Evolutionary conservation across 2,329 filamentous ascomycete species (phyloP), one percentile per base, ranked within the genome.

Genomic region (Pseudogymnoascus sp.): DNA sequence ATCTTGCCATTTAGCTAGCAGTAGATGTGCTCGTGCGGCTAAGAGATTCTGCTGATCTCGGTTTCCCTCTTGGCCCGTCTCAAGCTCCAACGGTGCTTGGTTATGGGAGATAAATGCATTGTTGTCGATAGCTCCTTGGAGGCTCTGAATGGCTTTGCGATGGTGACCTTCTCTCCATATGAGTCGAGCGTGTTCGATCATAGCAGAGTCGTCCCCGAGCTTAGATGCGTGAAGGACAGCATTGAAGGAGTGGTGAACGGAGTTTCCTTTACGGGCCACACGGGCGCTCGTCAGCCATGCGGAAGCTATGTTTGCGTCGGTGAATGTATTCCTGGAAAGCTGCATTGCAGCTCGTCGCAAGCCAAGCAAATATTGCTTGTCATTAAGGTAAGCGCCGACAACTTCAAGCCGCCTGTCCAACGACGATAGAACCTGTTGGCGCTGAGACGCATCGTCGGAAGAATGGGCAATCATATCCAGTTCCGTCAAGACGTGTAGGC

Each of bases 1-100:
- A 71, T 97, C 95, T 29, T 97, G 86, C 95, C 95, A 99, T 73
- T 97, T 97, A 10, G 94, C 94, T 27, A 97, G 84, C 36, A 97
- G 80, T 7, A 99, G 80, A 71, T 96, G 87, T 25, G 94, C 92
- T 73, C 91, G 82, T 5, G 87, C 88, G n/a, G 84, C 85, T 48
- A 91, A 76, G 38, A 88, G 75, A 64, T 80, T 84, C 66, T 84
- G 81, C 55, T 85, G 80, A 25, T 71, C 65, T 39, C 58, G 17
- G 58, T 41, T 59, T 8, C 58, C 58, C 13, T 36, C 33, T 35
- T 61, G 31, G 25, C 35, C 42, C 15, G 38, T 60, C 8, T 60
- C 55, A 8, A 39, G 17, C 9, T 35, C 38, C 13, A 13, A 21
- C 10, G 61, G 44, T 9, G 29, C 55, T 41, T 67, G 66, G 60